Evolutionary conservation across 441 rosid species (phyloP), one percentile per base, ranked within the genome.

Genomic region (Metrosideros polymorpha): DNA sequence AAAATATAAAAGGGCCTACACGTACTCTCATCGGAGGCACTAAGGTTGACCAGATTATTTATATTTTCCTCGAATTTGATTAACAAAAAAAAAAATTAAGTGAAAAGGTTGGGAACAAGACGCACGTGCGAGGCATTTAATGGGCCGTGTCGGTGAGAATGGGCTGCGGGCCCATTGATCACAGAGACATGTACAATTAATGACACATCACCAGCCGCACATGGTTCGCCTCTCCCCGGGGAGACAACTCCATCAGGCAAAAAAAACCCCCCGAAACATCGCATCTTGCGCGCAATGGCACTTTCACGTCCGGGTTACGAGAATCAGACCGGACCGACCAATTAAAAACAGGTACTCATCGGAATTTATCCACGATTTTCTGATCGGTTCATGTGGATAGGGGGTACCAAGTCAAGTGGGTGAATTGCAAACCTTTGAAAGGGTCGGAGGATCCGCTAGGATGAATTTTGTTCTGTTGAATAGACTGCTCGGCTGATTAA

Each of bases 331-430:
- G 17, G 14, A 39, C n/a, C 4, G 15, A 13, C 0, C 79, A 35
- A 6, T 71, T 35, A 1, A 22, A 24, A 22, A 35, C 19, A 4
- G 45, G 25, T 3, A 5, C 15, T 8, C 12, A 4, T 24, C 3
- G 17, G n/a, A n/a, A 39, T 39, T 39, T 39, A 15, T 1, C 17
- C 1, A 22, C 8, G 12, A 35, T 24, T 66, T 19, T 22, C 4
- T 12, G 4, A 35, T 19, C 14, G 7, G 7, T 19, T 66, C 45
- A 19, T 35, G 6, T 0, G 1, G 1, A 18, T 35, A 35, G 1
- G 0, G 1, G 7, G 39, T 32, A 5, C 3, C 43, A 3, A 6
- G 0, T 66, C 39, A 39, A 39, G 47, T 10, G 5, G 8, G 0
- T 0, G 3, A 22, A 22, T 22, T 3, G 17, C 5, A 1, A 12